A percentile compares a stretch with the other conserved stretches of the same genome.
phyloP scores from a whole-genome alignment of 805 yeast species.

The Candida ficus region DNA sequence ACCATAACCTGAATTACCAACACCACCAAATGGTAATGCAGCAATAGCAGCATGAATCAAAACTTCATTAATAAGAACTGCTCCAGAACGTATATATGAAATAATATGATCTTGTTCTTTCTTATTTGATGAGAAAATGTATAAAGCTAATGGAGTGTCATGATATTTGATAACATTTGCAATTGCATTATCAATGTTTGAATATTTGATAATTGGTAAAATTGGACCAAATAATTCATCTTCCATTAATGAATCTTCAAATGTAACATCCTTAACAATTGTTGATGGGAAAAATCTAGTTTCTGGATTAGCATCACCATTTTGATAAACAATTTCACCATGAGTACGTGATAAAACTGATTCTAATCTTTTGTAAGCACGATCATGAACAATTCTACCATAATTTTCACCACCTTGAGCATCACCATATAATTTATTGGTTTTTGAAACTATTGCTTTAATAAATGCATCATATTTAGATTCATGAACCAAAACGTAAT shows the following conservation, averaged over 20 bases:
- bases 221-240: slow-evolving; percentile 84
- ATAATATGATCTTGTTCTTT: slow-evolving; percentile 45
- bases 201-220: slow-evolving; percentile 62
- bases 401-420: slow-evolving; percentile 26
- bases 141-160: slow-evolving; percentile 80
- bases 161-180: slow-evolving; percentile 39
- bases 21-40: slow-evolving; percentile 85
- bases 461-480: slow-evolving; percentile 49
- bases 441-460: slow-evolving; percentile 33
- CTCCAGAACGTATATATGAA: slow-evolving; percentile 64
- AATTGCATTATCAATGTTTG: slow-evolving; percentile 39
- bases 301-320: slow-evolving; percentile 33
- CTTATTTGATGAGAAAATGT: slow-evolving; percentile 52
- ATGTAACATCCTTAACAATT: slow-evolving; percentile 53
- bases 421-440: slow-evolving; percentile 41
- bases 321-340: slow-evolving; percentile 33
- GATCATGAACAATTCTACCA: slow-evolving; percentile 57
- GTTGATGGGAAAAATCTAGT: slow-evolving; percentile 67
- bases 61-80: slow-evolving; percentile 63
- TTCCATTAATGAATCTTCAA: slow-evolving; percentile 68
- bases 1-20: slow-evolving; percentile 82
- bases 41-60: slow-evolving; percentile 63
- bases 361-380: slow-evolving; percentile 44
- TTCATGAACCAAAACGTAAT: slow-evolving; percentile 69
- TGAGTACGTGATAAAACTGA: slow-evolving; percentile 40